Evolutionary conservation across 306 rosid genomes (phyloP), one percentile per base, ranked within the genome.

Genomic region (Cucurbita ficifolia): DNA sequence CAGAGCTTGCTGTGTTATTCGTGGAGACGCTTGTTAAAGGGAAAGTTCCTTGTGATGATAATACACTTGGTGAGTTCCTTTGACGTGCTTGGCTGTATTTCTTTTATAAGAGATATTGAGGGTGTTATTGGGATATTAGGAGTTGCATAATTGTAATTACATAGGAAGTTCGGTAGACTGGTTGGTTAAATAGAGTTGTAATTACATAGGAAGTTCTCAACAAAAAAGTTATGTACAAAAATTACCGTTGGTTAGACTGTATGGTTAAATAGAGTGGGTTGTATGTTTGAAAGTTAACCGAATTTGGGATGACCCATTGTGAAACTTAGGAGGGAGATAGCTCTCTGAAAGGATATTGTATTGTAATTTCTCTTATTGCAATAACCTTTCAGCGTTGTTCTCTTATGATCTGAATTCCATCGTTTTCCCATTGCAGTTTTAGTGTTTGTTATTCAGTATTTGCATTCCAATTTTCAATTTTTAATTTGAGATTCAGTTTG

Each of bases 21-120:
- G 99, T 95, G 76, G 99, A 91, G 73, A 88, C 87, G 54, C 88
- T 95, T 73, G 86, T 82, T 58, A 95, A 95, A 82, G 97, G 92
- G 60, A 86, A 82, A 79, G 57, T 88, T 77, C 90, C 91, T 78
- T 95, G 79, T 73, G 78, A 81, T 18, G 82, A 81, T 40, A 87
- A 87, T 83, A 81, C 77, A 75, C 88, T 89, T 77, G 97, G 99
- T 95, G 79, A 75, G 96, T 76, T 78, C 77, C 81, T 67, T 67
- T 67, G 55, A 21, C 40, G 7, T 67, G 52, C 21, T 67, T 46
- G 9, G 9, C 17, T 39, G 46, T 63, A 6, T 64, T 40, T 64
- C 13, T 61, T 61, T 62, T 38, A 17, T 16, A 36, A 62, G 69
- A 38, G 22, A 36, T 61, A n/a, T 17, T 38, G 69, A 22, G 69